These are phyloP conservation scores for Rosa persica DNA, from an alignment of 306 rosid genomes.

Conservation along the genomic window DNA sequence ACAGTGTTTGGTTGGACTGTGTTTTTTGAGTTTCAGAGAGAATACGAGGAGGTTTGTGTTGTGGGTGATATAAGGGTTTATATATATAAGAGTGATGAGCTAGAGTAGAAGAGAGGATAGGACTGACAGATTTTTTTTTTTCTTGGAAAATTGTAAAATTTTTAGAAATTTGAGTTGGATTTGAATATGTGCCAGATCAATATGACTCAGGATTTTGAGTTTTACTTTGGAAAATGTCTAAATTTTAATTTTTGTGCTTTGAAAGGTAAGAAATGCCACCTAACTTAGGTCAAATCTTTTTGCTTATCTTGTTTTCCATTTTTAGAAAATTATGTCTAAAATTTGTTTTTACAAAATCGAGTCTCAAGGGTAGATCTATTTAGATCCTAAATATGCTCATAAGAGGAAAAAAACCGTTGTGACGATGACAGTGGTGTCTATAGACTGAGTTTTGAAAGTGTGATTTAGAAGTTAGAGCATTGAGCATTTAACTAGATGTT, in stretches of 20 bases:
- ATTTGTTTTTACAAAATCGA: neutral
- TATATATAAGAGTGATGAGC: slow-evolving; percentile 10
- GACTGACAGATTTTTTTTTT: neutral
- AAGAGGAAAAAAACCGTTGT: fast-evolving
- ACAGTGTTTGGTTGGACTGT: neutral
- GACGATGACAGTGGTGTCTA: fast-evolving
- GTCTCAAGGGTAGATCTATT: neutral
- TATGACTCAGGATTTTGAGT: neutral
- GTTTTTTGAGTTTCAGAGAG: neutral
- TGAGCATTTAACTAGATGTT: too few species aligned
- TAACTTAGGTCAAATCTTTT: slow-evolving; percentile 4
- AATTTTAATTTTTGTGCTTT: neutral
- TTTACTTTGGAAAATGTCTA: neutral
- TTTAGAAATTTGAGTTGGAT: slow-evolving; percentile 1
- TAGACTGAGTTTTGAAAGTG: neutral
- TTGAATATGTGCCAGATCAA: neutral
- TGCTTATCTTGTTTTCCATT: neutral
- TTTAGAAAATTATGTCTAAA: neutral
- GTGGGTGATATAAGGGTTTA: neutral
- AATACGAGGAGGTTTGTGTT: slow-evolving; percentile 6
- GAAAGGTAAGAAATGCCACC: neutral
- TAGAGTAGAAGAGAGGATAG: slow-evolving; percentile 8
- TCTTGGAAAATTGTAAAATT: neutral
- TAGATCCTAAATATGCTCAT: neutral
- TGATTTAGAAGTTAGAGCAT: too few species aligned